Base-by-base conservation (phyloP, 1,139 yeast species). In the Blastobotrys malaysiensis region DNA sequence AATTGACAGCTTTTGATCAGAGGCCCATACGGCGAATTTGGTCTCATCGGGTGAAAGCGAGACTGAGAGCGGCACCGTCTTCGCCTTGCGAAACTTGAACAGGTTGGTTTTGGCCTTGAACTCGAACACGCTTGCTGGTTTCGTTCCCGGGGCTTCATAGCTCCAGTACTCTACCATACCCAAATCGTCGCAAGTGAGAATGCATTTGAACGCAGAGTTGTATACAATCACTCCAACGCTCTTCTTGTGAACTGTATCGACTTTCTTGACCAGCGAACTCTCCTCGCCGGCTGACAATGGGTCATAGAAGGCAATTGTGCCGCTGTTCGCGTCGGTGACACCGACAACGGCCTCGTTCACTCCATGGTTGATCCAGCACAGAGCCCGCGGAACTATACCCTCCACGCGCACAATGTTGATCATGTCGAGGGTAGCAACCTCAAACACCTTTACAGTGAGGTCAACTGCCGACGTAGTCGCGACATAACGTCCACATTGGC, bases 121-220 rank as follows among this genome's bases (percentile, higher is more conserved):
- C 45, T 69, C 67, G 63, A 76, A 77, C 9, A 55, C 55, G 51
- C 60, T 51, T 22, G 60, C 57, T 36, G 56, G 60, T 22, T 55
- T 55, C 9, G 67, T 62, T 1, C 55, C 56, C 0, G 67, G 70
- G 26, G 53, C 58, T 3, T 13, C 39, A n/a, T 11, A n/a, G 16
- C 39, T 31, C 82, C 82, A 78, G 56, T 75, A 74, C 62, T 78
- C 82, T 9, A 78, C 60, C 62, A 75, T 70, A 1, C 82, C 81
- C 21, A 61, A 59, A 1, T 53, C 57, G 57, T 78, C 82, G 2
- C 66, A 60, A 1, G 78, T 72, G 2, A 78, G 62, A n/a, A 72
- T 66, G 55, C 75, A 72, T 21, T 70, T 61, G 52, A 66, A 64
- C 47, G 57, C 59, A 2, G 61, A 43, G 55, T 72, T 73, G 64